Evolutionary conservation across 441 rosid species (phyloP).

Genomic region (Jatropha podagrica): DNA sequence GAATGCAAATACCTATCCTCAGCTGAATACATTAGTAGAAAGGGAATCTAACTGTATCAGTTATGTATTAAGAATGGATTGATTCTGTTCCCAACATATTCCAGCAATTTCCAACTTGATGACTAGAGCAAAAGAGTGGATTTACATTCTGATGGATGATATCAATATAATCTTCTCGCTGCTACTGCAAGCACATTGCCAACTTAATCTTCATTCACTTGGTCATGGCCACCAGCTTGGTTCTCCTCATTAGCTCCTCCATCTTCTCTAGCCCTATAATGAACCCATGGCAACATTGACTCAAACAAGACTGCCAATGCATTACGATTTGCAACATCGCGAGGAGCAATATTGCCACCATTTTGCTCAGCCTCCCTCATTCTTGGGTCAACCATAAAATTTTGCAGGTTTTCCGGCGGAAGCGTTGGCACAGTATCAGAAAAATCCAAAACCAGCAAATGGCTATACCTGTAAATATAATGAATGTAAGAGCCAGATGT

Average conservation of each 20-base stretch:
- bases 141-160: background rate
- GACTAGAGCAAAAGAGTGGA: conserved; percentile 1
- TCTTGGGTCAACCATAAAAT: conserved; percentile 70
- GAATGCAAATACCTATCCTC: background rate
- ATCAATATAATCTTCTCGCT: background rate
- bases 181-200: conserved; percentile 10
- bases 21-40: background rate
- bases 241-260: conserved; percentile 41
- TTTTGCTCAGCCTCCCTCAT: conserved; percentile 43
- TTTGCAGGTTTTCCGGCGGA: conserved; percentile 84
- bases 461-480: conserved; percentile 52
- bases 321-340: conserved; percentile 59
- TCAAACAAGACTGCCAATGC: conserved; percentile 65
- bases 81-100: background rate
- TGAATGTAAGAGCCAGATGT: background rate
- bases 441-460: conserved; percentile 75
- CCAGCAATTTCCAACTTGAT: background rate
- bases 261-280: conserved; percentile 50
- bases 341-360: conserved; percentile 43
- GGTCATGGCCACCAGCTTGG: conserved; percentile 34
- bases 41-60: background rate
- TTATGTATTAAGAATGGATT: background rate
- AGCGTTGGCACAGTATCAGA: conserved; percentile 72
- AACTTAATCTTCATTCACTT: conserved; percentile 30
- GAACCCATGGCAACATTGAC: conserved; percentile 80